Base-by-base conservation (phyloP, 2,329 filamentous ascomycete species). In the Botryotinia narcissicola region DNA sequence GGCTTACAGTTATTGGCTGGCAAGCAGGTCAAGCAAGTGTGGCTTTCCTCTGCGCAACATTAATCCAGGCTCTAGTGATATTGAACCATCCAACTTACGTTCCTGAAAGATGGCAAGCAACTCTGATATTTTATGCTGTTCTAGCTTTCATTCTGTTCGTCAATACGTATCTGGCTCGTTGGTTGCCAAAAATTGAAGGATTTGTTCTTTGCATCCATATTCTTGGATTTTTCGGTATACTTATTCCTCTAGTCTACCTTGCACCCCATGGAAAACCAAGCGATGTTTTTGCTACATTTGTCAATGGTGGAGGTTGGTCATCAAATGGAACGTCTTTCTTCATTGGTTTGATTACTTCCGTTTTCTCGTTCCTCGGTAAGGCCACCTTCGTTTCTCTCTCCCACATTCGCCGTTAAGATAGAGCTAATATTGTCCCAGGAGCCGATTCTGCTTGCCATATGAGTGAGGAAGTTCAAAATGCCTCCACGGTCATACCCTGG, bases 1-100 rank as follows among this genome's bases (percentile, higher is more conserved):
- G 84, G 85, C 79, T 85, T 70, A 83, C 80, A 9, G 81, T 85
- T 0, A 78, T 84, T 1, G 84, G 83, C 37, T 86, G 85, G 85
- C 84, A 86, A 74, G 80, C 82, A 1, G 81, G 80, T 0, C 79
- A 81, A 22, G 83, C 84, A 1, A 81, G 81, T 1, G 80, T 81
- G 0, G 81, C 83, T 0, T 86, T 84, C 62, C 79, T 87, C 6
- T 79, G 81, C 0, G 84, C 82, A 10, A 83, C 83, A 1, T 81
- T 85, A 63, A 84, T 86, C 35, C 84, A 86, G 71, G 84, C 83
- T 0, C 78, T 86, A 4, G 6, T 75, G 2, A 61, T 74, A 37
- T 60, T 78, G 14, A 84, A 82, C 71, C 77, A 82, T 72, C 79
- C 81, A 4, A 75, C 69, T 4, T 84, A 84, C 73, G 74, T 74